Percentiles rank a stretch among this genome's conserved stretches.
phyloP scores from a whole-genome alignment of 139 green algal genomes.

The Chlorella vulgaris region DNA sequence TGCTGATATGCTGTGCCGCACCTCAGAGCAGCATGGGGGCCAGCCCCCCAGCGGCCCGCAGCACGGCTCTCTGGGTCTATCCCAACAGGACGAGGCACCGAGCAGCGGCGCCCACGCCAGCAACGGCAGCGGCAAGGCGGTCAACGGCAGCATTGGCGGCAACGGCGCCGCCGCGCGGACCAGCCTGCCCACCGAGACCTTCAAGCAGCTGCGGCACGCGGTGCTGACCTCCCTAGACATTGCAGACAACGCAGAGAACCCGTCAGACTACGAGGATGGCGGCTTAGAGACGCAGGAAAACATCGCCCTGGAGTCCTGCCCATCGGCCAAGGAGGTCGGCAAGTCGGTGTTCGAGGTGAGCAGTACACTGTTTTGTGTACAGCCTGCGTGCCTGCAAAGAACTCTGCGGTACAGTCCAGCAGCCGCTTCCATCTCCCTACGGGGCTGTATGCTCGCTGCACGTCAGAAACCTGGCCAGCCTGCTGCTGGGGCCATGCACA shows the following conservation, averaged over 20 bases:
- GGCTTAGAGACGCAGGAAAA: constrained; percentile 28
- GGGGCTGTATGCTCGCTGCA: too few relatives aligned
- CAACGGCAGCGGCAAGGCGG: not conserved
- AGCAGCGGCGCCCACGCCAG: not conserved
- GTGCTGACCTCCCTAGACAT: constrained; percentile 45
- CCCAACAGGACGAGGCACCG: too few relatives aligned
- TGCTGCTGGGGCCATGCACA: too few relatives aligned
- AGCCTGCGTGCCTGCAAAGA: too few relatives aligned
- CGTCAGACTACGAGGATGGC: constrained; percentile 28
- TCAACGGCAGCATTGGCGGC: not conserved
- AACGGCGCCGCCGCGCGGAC: not conserved
- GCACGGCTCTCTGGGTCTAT: constrained; percentile 15
- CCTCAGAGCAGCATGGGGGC: constrained; percentile 4
- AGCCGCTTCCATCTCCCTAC: too few relatives aligned
- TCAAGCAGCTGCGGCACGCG: constrained; percentile 47
- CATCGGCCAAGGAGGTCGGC: constrained; percentile 22
- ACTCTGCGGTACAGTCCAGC: too few relatives aligned
- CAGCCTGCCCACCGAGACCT: constrained; percentile 36
- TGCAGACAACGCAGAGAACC: constrained; percentile 32
- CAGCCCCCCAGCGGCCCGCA: not conserved
- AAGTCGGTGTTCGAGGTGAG: constrained; percentile 34
- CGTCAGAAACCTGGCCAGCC: too few relatives aligned
- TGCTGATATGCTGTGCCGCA: constrained; percentile 28
- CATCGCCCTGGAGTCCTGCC: not conserved
- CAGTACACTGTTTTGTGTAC: not conserved